Evolutionary conservation across 2,329 filamentous ascomycete species (phyloP).

Genomic region (Cryphonectria naterciae): DNA sequence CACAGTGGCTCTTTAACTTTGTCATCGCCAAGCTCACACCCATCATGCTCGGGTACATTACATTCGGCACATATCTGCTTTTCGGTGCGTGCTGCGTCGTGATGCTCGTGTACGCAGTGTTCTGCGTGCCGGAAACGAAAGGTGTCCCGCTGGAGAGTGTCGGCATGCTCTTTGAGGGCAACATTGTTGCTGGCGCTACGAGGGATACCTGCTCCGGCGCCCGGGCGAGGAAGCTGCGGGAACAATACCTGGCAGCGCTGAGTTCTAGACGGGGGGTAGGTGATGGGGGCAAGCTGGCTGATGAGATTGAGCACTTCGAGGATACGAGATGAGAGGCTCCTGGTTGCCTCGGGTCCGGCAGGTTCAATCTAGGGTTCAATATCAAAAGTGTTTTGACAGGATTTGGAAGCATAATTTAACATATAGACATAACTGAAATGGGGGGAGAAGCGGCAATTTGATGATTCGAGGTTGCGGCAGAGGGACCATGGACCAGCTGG

Average conservation of each 20-base stretch:
- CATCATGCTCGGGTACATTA: constrained; percentile 46
- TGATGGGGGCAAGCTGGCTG: constrained; percentile 19
- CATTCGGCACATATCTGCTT: constrained; percentile 58
- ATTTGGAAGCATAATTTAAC: no score
- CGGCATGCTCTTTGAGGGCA: constrained; percentile 25
- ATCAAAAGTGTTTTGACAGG: neutral
- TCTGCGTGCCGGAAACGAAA: constrained; percentile 58
- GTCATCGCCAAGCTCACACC: constrained; percentile 45
- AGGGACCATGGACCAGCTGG: no score
- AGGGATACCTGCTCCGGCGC: constrained; percentile 25
- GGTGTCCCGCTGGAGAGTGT: constrained; percentile 50
- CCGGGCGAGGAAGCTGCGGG: constrained; percentile 21
- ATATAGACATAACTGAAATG: neutral
- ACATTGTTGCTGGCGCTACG: constrained; percentile 26
- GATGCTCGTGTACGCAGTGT: constrained; percentile 52
- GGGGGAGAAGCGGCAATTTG: neutral
- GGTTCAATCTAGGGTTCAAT: neutral
- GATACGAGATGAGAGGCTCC: neutral
- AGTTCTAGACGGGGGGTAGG: neutral
- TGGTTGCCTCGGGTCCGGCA: neutral
- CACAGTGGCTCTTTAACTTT: constrained; percentile 45
- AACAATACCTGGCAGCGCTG: constrained; percentile 9
- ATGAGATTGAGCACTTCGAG: constrained; percentile 17
- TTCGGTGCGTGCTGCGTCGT: constrained; percentile 52
- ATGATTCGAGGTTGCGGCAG: neutral